Base-by-base conservation (phyloP, 768 basidiomycete genomes). In the Auricularia sp. region DNA sequence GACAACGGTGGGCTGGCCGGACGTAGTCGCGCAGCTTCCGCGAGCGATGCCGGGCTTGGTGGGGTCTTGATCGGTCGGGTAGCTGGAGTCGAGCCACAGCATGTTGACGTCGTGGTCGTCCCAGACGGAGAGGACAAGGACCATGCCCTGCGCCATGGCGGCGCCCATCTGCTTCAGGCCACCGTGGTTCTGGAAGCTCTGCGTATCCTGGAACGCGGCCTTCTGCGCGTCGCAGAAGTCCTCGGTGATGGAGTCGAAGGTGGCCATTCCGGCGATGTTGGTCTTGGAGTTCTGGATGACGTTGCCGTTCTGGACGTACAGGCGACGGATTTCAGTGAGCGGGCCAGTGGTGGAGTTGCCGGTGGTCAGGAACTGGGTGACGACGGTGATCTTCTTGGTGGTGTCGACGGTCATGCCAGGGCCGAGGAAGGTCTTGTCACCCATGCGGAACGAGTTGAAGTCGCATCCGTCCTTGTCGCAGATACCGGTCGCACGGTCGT, bases 381-480 rank as follows among this genome's bases (percentile, higher is more conserved):
- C 82, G 69, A 84, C 80, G 64, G 83, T 85, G 77, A 85, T 77
- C 68, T 76, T 77, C 67, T 74, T 70, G 72, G 65, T 76, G 71
- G 82, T 84, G 77, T 84, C 80, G 72, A 84, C 78, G 64, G 75
- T 81, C 71, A 71, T 68, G 65, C 78, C 79, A n/a, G 71, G 70
- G 47, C 83, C 83, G 70, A 78, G 77, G 80, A 83, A 85, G 63
- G 71, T 66, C 65, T 54, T 47, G 73, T 76, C 69, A 35, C 83
- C 82, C 80, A 81, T 77, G 70, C 83, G 82, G 78, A 70, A 85
- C 35, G 83, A 82, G 80, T 83, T 85, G 79, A 83, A 85, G 70
- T 84, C 83, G 73, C 83, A 85, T 54, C 83, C 83, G 68, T 81
- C 82, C 67, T 77, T 75, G 74, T 85, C 83, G 74, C 83, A 85